Evolutionary conservation across 2,329 filamentous ascomycete species (phyloP).

Genomic region (Arthrobotrys iridis): DNA sequence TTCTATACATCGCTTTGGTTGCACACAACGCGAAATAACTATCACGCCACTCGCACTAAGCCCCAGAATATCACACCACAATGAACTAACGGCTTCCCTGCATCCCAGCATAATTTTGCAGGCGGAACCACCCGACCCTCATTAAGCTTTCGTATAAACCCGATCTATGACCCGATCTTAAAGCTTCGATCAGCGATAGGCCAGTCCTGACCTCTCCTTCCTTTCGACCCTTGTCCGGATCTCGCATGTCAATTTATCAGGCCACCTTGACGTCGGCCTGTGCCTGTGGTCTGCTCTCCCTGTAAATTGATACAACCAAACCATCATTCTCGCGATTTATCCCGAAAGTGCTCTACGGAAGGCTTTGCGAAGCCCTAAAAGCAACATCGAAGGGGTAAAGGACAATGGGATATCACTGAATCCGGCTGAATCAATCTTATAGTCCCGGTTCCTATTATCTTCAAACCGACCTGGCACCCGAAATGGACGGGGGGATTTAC

Average conservation of each 20-base stretch:
- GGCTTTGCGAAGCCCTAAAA: slow-evolving; percentile 29
- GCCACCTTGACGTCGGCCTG: slow-evolving; percentile 54
- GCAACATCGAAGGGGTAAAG: slow-evolving; percentile 19
- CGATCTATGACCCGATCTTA: slow-evolving; percentile 29
- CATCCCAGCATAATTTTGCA: slow-evolving; percentile 19
- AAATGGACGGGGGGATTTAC: slow-evolving; percentile 8
- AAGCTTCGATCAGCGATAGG: slow-evolving; percentile 30
- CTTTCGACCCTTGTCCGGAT: slow-evolving; percentile 42
- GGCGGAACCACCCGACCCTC: slow-evolving; percentile 44
- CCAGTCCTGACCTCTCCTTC: slow-evolving; percentile 8
- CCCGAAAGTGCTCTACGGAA: slow-evolving; percentile 11
- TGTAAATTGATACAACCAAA: slow-evolving; percentile 16
- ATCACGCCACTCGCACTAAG: slow-evolving; percentile 44
- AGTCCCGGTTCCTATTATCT: slow-evolving; percentile 10
- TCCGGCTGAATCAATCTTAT: slow-evolving; percentile 9
- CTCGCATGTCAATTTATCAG: slow-evolving; percentile 45
- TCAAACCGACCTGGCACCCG: slow-evolving; percentile 14
- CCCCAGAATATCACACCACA: slow-evolving; percentile 45
- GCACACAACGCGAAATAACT: slow-evolving; percentile 22
- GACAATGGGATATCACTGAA: background rate
- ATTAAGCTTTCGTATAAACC: slow-evolving; percentile 31
- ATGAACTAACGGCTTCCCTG: slow-evolving; percentile 12
- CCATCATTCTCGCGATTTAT: slow-evolving; percentile 25
- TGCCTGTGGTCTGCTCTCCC: slow-evolving; percentile 12
- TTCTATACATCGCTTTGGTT: background rate